These are phyloP conservation scores for Kwoniella bestiolae DNA, from an alignment of 768 basidiomycete species.

Conservation along the genomic window DNA sequence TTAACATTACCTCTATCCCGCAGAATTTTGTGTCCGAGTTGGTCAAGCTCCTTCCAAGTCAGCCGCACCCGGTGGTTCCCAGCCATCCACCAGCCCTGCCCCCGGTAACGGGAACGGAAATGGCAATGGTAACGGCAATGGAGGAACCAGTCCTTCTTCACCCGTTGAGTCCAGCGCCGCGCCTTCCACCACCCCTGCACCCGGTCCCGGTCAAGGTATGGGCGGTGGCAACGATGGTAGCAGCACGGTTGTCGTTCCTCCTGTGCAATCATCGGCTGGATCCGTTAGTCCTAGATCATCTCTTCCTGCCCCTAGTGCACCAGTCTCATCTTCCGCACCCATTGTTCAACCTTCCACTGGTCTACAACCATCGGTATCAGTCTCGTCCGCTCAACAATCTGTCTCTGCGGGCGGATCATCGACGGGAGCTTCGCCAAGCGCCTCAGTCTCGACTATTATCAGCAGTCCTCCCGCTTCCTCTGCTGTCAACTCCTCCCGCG, in stretches of 20 bases:
- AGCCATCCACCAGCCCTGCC: not conserved
- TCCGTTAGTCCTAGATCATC: not conserved
- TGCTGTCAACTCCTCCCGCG: not conserved
- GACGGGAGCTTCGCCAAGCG: not conserved
- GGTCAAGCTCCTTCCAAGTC: constrained; percentile 7
- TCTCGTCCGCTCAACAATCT: not conserved
- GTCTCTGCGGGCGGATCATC: not conserved
- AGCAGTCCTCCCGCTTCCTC: not conserved
- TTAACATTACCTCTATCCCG: too few relatives aligned
- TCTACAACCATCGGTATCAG: not conserved
- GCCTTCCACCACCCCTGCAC: not conserved
- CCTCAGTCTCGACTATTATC: not conserved
- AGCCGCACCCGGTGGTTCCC: not conserved
- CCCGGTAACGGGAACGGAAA: not conserved
- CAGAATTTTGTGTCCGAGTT: constrained; percentile 21
- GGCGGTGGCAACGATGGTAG: not conserved
- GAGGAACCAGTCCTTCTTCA: not conserved
- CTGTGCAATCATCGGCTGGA: not conserved
- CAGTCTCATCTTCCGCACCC: not conserved
- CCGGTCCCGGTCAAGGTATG: not conserved
- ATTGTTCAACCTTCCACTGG: not conserved
- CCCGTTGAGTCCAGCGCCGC: not conserved
- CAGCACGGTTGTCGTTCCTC: not conserved
- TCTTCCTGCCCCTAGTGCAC: not conserved
- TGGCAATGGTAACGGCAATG: constrained; percentile 1